These are phyloP conservation scores for Phytophthora pini DNA, from an alignment of 352 stramenopile species.

Conservation along the genomic window DNA sequence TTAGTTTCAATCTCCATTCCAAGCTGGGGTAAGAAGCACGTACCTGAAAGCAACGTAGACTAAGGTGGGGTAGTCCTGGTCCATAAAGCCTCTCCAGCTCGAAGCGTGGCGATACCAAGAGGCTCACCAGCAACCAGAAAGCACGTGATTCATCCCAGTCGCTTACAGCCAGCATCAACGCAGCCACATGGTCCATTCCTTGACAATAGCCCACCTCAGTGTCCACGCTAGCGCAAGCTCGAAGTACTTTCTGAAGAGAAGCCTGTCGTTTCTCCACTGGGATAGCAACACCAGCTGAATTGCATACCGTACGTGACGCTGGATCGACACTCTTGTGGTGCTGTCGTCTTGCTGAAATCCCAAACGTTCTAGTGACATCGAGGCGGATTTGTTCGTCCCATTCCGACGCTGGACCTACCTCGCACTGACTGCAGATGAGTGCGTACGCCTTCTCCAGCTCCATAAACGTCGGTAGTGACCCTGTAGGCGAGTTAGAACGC, in stretches of 20 bases:
- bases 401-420: slow-evolving; percentile 21
- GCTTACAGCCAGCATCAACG: slow-evolving; percentile 66
- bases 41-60: slow-evolving; percentile 74
- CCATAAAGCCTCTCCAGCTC: slow-evolving; percentile 69
- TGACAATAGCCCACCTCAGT: slow-evolving; percentile 80
- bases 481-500: neutral
- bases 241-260: slow-evolving; percentile 65
- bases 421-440: slow-evolving; percentile 56
- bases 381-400: slow-evolving; percentile 73
- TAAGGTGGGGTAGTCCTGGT: slow-evolving; percentile 63
- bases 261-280: slow-evolving; percentile 42
- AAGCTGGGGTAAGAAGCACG: neutral
- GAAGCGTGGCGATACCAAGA: slow-evolving; percentile 62
- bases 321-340: slow-evolving; percentile 28
- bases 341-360: slow-evolving; percentile 58
- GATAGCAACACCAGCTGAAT: slow-evolving; percentile 19
- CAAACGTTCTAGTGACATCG: slow-evolving; percentile 77
- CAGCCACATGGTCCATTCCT: slow-evolving; percentile 76
- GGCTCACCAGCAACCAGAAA: slow-evolving; percentile 75
- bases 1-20: neutral
- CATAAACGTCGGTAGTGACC: slow-evolving; percentile 16
- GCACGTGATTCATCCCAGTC: slow-evolving; percentile 70
- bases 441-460: slow-evolving; percentile 49
- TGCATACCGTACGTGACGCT: slow-evolving; percentile 17
- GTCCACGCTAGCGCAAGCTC: slow-evolving; percentile 70